These are phyloP conservation scores for Phyllosticta capitalensis DNA, from an alignment of 2,329 filamentous ascomycete species.

Conservation along the genomic window DNA sequence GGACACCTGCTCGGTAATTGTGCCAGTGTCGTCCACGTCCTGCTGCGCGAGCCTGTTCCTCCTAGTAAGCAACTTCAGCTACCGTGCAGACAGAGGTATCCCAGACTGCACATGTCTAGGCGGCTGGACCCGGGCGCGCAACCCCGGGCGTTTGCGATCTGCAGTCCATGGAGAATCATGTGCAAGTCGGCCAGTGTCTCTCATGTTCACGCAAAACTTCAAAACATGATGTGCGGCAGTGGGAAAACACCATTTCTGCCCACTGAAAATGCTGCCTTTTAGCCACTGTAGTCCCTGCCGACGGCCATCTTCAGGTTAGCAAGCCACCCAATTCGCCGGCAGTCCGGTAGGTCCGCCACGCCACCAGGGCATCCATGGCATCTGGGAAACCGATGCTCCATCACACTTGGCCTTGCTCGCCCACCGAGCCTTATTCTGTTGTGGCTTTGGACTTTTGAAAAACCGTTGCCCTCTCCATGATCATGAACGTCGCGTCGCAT, in stretches of 20 bases:
- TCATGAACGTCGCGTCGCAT: neutral
- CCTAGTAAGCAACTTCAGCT: neutral
- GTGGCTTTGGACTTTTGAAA: neutral
- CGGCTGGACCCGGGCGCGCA: neutral
- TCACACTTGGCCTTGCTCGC: neutral
- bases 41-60: neutral
- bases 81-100: neutral
- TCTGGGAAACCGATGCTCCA: neutral
- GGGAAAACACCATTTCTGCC: neutral
- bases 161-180: neutral
- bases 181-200: neutral
- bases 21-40: neutral
- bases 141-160: neutral
- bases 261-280: neutral
- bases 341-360: neutral
- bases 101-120: neutral
- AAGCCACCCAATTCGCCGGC: neutral
- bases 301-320: neutral
- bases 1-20: neutral
- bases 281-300: neutral
- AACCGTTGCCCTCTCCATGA: neutral
- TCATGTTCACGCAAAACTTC: neutral
- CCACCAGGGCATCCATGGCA: neutral
- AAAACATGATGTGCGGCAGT: neutral
- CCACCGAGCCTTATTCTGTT: neutral